These are phyloP conservation scores for Cystoderma amianthinum DNA, from an alignment of 768 basidiomycete species.

Conservation along the genomic window DNA sequence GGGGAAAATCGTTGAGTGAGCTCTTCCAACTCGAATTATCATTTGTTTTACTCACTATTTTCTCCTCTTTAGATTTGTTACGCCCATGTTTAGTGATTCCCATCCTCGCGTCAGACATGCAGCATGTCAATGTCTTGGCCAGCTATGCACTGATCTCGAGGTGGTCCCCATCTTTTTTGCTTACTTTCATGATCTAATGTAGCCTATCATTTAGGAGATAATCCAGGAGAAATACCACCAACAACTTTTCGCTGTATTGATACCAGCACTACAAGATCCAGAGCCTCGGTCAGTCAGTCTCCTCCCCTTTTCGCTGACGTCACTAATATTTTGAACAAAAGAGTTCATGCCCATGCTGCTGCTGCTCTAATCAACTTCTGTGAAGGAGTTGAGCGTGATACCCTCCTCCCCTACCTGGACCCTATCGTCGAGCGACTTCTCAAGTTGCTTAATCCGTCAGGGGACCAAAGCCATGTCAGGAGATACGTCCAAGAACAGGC, in stretches of 20 bases:
- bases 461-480: constrained; percentile 29
- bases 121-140: constrained; percentile 86
- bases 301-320: neutral
- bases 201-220: constrained; percentile 44
- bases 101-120: constrained; percentile 74
- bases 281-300: constrained; percentile 53
- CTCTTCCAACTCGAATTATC: constrained; percentile 4
- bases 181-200: neutral
- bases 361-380: constrained; percentile 90
- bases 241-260: constrained; percentile 63
- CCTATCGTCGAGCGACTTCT: constrained; percentile 69
- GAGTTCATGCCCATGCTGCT: constrained; percentile 83
- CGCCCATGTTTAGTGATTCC: constrained; percentile 69
- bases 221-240: constrained; percentile 69
- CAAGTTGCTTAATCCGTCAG: constrained; percentile 53
- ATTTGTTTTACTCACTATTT: neutral
- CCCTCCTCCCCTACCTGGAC: constrained; percentile 72
- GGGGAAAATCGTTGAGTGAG: constrained; percentile 76
- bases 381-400: constrained; percentile 73
- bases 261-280: constrained; percentile 68
- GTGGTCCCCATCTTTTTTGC: constrained; percentile 23
- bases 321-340: constrained; percentile 17
- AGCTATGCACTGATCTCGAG: constrained; percentile 85
- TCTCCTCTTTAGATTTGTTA: constrained; percentile 47
- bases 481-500: constrained; percentile 85